These are phyloP conservation scores for Hemisphaericaspora xylanilytica DNA, from an alignment of 1,139 yeast genomes.

Conservation along the genomic window DNA sequence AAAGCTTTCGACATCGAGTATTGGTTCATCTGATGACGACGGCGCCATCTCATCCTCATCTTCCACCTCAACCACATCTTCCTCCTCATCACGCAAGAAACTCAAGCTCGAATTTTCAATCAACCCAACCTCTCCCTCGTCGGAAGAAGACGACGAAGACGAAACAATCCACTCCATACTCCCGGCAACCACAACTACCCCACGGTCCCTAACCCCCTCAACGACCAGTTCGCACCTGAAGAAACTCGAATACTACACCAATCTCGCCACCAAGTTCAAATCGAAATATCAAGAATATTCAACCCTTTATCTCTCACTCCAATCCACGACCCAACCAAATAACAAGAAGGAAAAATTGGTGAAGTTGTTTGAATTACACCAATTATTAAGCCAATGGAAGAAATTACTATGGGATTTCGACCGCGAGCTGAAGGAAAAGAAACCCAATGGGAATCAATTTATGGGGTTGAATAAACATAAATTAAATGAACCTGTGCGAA, in stretches of 20 bases:
- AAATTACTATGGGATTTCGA: slow-evolving; percentile 36
- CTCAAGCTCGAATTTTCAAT: slow-evolving; percentile 22
- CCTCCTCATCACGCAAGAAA: slow-evolving; percentile 9
- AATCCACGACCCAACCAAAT: slow-evolving; percentile 13
- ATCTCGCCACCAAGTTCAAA: slow-evolving; percentile 37
- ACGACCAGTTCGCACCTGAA: slow-evolving; percentile 11
- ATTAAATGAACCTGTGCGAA: background rate
- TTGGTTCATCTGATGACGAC: slow-evolving; percentile 20
- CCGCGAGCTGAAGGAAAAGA: slow-evolving; percentile 30
- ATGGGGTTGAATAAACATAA: slow-evolving; percentile 6
- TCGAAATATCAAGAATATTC: slow-evolving; percentile 40
- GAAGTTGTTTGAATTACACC: slow-evolving; percentile 36
- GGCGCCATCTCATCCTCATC: background rate
- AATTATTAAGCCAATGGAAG: slow-evolving; percentile 35
- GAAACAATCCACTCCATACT: too few species aligned
- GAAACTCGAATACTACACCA: slow-evolving; percentile 22
- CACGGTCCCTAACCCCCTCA: slow-evolving; percentile 1
- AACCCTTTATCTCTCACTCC: slow-evolving; percentile 26
- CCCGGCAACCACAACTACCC: background rate
- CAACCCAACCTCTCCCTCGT: slow-evolving; percentile 30
- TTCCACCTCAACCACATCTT: background rate
- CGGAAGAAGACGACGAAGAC: slow-evolving; percentile 24
- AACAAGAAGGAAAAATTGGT: slow-evolving; percentile 23
- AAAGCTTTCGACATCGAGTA: slow-evolving; percentile 14
- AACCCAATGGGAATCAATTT: slow-evolving; percentile 18